Evolutionary conservation across 495 filamentous ascomycete genomes (phyloP).

Genomic region (Terfezia claveryi): DNA sequence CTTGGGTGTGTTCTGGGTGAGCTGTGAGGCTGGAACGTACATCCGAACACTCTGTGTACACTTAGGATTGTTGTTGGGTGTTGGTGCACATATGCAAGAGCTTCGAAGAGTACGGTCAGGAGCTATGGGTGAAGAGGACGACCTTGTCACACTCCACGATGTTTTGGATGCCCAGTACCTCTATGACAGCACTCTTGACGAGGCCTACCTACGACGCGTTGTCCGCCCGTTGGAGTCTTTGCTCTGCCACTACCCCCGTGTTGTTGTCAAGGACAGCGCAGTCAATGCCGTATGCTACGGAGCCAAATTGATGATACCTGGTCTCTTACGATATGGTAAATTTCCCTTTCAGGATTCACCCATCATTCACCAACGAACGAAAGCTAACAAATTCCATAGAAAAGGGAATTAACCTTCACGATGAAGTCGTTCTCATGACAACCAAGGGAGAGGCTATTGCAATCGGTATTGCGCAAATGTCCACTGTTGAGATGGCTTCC

Average conservation of each 20-base stretch:
- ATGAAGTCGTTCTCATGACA: conserved; percentile 91
- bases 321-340: conserved; percentile 68
- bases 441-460: conserved; percentile 98
- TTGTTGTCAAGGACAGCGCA: conserved; percentile 91
- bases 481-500: conserved; percentile 68
- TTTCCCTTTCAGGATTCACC: conserved; percentile 1
- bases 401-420: conserved; percentile 62
- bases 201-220: conserved; percentile 65
- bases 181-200: conserved; percentile 76
- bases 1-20: conserved; percentile 98
- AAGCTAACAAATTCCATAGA: conserved; percentile 28
- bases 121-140: conserved; percentile 74
- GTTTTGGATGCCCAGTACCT: conserved; percentile 88
- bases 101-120: conserved; percentile 79
- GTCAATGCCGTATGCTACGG: conserved; percentile 96
- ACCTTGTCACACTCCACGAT: conserved; percentile 84
- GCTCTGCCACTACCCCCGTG: conserved; percentile 74
- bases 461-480: conserved; percentile 87
- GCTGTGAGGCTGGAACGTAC: conserved; percentile 94
- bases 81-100: conserved; percentile 98
- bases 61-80: conserved; percentile 73
- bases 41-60: conserved; percentile 96
- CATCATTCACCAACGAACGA: not conserved
- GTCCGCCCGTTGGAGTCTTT: conserved; percentile 81
- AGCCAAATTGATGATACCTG: conserved; percentile 93